Evolutionary conservation across 768 basidiomycete species (phyloP).

Genomic region (Tephrocybe sp.): DNA sequence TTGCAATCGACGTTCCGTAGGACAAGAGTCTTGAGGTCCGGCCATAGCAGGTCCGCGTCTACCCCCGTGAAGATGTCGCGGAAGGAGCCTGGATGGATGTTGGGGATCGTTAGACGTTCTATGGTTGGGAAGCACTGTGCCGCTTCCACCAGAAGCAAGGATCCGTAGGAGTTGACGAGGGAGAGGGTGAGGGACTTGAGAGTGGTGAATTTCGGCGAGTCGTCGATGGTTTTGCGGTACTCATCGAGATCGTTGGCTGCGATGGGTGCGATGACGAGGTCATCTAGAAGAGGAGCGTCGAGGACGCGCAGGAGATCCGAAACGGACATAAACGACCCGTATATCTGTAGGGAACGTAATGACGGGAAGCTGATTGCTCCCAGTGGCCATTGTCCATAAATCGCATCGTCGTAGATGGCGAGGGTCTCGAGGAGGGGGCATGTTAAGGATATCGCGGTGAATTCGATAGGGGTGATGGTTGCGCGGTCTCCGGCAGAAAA

Average conservation of each 20-base stretch:
- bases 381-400: slow-evolving; percentile 16
- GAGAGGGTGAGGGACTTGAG: slow-evolving; percentile 16
- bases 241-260: slow-evolving; percentile 14
- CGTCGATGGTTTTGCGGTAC: slow-evolving; percentile 4
- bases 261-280: slow-evolving; percentile 5
- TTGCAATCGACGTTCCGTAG: slow-evolving; percentile 14
- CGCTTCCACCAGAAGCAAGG: slow-evolving; percentile 7
- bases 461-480: slow-evolving; percentile 5
- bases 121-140: slow-evolving; percentile 16
- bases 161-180: slow-evolving; percentile 12
- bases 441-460: slow-evolving; percentile 9
- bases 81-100: slow-evolving; percentile 13
- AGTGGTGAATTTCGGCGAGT: slow-evolving; percentile 11
- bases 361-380: slow-evolving; percentile 14
- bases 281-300: not conserved
- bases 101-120: slow-evolving; percentile 17
- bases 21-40: slow-evolving; percentile 11
- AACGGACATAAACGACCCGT: slow-evolving; percentile 17
- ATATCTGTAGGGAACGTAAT: slow-evolving; percentile 15
- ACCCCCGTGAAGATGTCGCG: slow-evolving; percentile 9
- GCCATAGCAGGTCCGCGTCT: slow-evolving; percentile 8
- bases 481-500: slow-evolving; percentile 12
- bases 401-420: slow-evolving; percentile 16
- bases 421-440: slow-evolving; percentile 12
- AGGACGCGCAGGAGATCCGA: slow-evolving; percentile 17